phyloP scores from a whole-genome alignment of 441 rosid genomes.

The Eutrema salsugineum region DNA sequence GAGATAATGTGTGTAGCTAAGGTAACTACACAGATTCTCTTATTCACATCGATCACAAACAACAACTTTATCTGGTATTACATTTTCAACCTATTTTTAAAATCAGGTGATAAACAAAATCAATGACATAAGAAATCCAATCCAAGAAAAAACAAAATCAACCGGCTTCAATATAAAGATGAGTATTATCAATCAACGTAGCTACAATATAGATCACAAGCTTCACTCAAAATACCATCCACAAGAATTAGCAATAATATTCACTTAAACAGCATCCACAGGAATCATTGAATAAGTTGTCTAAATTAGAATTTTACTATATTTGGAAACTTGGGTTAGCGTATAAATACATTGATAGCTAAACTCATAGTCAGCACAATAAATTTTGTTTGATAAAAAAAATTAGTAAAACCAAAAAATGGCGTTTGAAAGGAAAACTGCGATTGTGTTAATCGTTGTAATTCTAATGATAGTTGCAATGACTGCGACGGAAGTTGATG shows the following conservation, averaged over 20 bases:
- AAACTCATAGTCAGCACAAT: neutral
- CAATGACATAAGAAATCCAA: too few relatives aligned
- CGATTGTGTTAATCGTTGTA: neutral
- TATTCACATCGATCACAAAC: too few relatives aligned
- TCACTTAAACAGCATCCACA: slow-evolving; percentile 12
- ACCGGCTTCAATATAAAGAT: too few relatives aligned
- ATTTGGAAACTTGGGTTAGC: neutral
- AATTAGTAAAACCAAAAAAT: neutral
- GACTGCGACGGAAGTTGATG: neutral
- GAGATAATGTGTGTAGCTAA: too few relatives aligned
- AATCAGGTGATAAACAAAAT: too few relatives aligned
- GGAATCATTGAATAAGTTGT: neutral
- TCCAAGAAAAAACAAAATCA: too few relatives aligned
- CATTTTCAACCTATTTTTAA: too few relatives aligned
- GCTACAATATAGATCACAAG: too few relatives aligned
- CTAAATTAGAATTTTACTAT: slow-evolving; percentile 17
- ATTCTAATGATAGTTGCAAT: neutral
- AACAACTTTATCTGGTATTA: too few relatives aligned
- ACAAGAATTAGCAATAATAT: neutral
- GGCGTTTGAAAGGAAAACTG: slow-evolving; percentile 1
- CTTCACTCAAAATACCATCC: too few relatives aligned
- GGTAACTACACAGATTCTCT: too few relatives aligned
- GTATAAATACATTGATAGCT: slow-evolving; percentile 11
- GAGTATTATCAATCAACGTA: too few relatives aligned
- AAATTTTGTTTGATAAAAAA: neutral